A percentile compares a stretch with the other conserved stretches of the same genome.
These are phyloP conservation scores for Candida argentea DNA, from an alignment of 805 yeast genomes.

Conservation along the genomic window DNA sequence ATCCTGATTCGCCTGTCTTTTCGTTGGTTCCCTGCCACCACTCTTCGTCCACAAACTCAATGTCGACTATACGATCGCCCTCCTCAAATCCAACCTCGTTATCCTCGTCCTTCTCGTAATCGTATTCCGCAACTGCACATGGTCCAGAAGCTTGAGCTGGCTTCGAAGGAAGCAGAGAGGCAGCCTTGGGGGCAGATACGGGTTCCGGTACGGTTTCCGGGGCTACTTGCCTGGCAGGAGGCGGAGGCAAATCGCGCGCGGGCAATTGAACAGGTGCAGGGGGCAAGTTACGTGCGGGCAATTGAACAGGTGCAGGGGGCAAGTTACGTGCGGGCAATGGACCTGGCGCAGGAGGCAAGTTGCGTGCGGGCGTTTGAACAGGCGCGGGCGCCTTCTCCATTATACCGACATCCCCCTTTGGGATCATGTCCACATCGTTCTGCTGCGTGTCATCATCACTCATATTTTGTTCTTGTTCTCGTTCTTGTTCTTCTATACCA, in stretches of 20 bases:
- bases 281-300: slow-evolving; percentile 13
- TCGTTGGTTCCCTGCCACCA: slow-evolving; percentile 50
- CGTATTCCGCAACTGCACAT: slow-evolving; percentile 75
- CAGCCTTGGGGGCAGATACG: slow-evolving; percentile 8
- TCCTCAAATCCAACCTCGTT: slow-evolving; percentile 61
- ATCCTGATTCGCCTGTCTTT: slow-evolving; percentile 38
- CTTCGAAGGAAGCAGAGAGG: slow-evolving; percentile 9
- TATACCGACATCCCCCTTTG: neutral
- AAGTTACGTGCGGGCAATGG: slow-evolving; percentile 5
- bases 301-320: slow-evolving; percentile 4
- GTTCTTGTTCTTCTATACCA: too few species aligned
- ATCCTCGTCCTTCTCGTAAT: slow-evolving; percentile 65
- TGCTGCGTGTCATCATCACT: too few species aligned
- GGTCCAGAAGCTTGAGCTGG: slow-evolving; percentile 3
- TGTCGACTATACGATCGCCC: slow-evolving; percentile 56
- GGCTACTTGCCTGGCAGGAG: slow-evolving; percentile 7
- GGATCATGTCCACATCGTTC: too few species aligned
- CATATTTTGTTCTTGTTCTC: too few species aligned
- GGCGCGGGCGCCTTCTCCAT: slow-evolving; percentile 11
- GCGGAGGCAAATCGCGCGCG: slow-evolving; percentile 12
- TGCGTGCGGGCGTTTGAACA: slow-evolving; percentile 4
- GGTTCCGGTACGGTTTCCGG: slow-evolving; percentile 6
- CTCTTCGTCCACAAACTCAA: slow-evolving; percentile 63
- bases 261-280: slow-evolving; percentile 10
- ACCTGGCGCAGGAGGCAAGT: too few species aligned